Evolutionary conservation across 2,329 filamentous ascomycete species (phyloP).

Genomic region (Ascochyta pisi): DNA sequence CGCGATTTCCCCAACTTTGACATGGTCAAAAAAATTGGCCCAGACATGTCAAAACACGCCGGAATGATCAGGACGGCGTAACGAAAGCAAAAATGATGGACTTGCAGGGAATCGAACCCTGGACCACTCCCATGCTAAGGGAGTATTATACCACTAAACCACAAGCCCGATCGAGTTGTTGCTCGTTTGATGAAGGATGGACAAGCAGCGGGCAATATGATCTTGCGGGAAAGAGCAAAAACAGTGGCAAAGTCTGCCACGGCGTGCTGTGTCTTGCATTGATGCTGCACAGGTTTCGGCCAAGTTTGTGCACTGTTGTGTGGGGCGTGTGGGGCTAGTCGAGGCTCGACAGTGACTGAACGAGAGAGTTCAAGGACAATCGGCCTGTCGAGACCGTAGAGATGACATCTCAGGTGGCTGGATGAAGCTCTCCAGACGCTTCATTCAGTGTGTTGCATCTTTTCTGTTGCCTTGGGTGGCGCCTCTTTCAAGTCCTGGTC

Average conservation of each 20-base stretch:
- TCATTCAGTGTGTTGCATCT: neutral
- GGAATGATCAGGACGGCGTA: neutral
- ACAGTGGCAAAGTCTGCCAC: neutral
- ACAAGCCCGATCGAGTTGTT: slow-evolving; percentile 10
- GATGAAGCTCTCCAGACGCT: neutral
- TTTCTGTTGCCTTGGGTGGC: neutral
- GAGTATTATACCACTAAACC: slow-evolving; percentile 20
- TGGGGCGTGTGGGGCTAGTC: slow-evolving; percentile 4
- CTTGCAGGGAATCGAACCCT: slow-evolving; percentile 17
- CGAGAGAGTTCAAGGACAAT: neutral
- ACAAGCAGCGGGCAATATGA: neutral
- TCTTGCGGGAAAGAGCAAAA: neutral
- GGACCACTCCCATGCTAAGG: slow-evolving; percentile 24
- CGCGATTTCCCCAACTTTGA: neutral
- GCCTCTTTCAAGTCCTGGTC: neutral
- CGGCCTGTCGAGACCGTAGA: neutral
- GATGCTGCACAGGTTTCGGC: neutral
- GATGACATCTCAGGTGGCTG: neutral
- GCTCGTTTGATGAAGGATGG: slow-evolving; percentile 1
- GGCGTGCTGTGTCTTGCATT: neutral
- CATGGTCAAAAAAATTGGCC: neutral
- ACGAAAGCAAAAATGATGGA: neutral
- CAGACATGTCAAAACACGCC: too few relatives aligned
- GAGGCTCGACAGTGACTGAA: neutral
- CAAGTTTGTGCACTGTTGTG: neutral